Evolutionary conservation across 192 early-diverging fungal species (phyloP), one percentile per base, ranked within the genome.

Genomic region (Backusella macrospora): DNA sequence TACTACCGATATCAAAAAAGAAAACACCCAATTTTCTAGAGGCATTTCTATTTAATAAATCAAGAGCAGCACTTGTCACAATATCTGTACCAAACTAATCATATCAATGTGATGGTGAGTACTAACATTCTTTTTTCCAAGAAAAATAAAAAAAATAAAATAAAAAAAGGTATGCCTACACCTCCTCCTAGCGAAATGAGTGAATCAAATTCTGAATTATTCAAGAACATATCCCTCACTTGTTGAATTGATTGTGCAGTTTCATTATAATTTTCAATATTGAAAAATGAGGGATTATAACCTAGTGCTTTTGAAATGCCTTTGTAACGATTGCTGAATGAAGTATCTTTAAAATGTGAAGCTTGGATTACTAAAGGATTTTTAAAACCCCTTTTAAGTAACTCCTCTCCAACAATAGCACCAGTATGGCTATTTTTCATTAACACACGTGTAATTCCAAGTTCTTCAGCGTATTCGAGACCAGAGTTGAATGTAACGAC

Each of bases 401-500:
- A 40, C 15, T 65, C n/a, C 5, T 29, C 14, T 21, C 68, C 75
- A 34, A 76, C 7, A 16, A 40, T 16, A 7, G 3, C 6, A 6
- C 75, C 75, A 0, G 69, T 44, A 4, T 48, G 62, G 9, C 8
- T 7, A 39, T 71, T 44, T 9, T 59, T 39, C 62, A 62, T 55
- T 14, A 76, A 13, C 6, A 76, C 69, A 23, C 68, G 68, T 34
- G 69, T 18, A 8, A 76, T 26, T 6, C 69, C 69, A 1, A 76
- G 44, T 38, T 15, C 5, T 12, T 45, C 13, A 7, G 75, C 68
- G 49, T 52, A 63, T 3, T 48, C 18, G 12, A 44, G 23, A 13
- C 75, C 75, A 9, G 59, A 16, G 46, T 76, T 71, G 26, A 71
- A 71, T 13, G 65, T 43, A 43, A 76, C 42, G 21, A 76, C 62